Percentiles rank a stretch among this genome's conserved stretches.
Conservation (phyloP, 2,329 filamentous ascomycete species). For the Penicillium sp. region DNA sequence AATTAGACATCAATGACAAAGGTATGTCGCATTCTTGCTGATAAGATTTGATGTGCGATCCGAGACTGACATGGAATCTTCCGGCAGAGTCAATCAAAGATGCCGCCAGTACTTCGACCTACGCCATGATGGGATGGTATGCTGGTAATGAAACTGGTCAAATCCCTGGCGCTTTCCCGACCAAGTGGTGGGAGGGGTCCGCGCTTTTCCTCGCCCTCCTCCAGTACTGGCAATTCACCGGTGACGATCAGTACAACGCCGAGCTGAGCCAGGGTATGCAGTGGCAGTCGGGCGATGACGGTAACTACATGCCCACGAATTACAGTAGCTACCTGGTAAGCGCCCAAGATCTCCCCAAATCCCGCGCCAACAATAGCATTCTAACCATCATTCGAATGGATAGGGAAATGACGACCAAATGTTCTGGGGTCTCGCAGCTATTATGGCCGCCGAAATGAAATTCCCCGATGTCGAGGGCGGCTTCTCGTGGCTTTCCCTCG, state of each 20-base stretch:
- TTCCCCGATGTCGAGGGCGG: slow-evolving; percentile 59
- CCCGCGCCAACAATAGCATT: not conserved
- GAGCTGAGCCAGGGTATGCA: slow-evolving; percentile 49
- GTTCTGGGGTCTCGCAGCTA: slow-evolving; percentile 69
- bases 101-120: slow-evolving; percentile 45
- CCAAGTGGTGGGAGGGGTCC: slow-evolving; percentile 76
- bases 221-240: slow-evolving; percentile 70
- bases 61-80: not conserved
- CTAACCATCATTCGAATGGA: not conserved
- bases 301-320: slow-evolving; percentile 41
- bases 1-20: slow-evolving; percentile 24
- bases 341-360: not conserved
- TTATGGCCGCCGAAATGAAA: slow-evolving; percentile 66
- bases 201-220: slow-evolving; percentile 69
- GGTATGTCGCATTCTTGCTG: slow-evolving; percentile 16
- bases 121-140: slow-evolving; percentile 56
- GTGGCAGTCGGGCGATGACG: slow-evolving; percentile 34
- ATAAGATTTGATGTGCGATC: not conserved
- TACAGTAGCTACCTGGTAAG: slow-evolving; percentile 35
- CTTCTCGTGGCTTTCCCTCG: slow-evolving; percentile 56
- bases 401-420: slow-evolving; percentile 70
- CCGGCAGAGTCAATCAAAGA: slow-evolving; percentile 45
- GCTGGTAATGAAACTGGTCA: slow-evolving; percentile 53
- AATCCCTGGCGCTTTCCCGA: slow-evolving; percentile 58
- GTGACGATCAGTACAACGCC: slow-evolving; percentile 64